Evolutionary conservation across 2,329 filamentous ascomycete genomes (phyloP), one percentile per base, ranked within the genome.

Genomic region (Aspergillus sojae): DNA sequence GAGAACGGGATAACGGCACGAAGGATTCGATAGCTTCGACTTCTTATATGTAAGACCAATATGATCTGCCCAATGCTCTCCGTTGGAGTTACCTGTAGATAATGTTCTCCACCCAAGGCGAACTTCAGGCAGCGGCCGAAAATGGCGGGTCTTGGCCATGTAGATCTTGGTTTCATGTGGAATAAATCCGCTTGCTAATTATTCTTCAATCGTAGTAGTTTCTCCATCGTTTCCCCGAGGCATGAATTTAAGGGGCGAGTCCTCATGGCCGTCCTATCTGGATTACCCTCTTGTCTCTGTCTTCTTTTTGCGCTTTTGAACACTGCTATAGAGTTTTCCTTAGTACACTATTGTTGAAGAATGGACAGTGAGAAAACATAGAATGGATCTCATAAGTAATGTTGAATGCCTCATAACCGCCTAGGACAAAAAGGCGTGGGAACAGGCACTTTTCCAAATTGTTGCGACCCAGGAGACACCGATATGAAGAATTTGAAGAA

Each of bases 221-320:
- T 54, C 52, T 23, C 52, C 52, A 54, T 54, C n/a, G 52, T 54
- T 54, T 54, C 52, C 19, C 52, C 52, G 52, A 54, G n/a, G 19
- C 11, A 23, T 36, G 3, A 23, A 32, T 32, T 39, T 36, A 36
- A 23, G 19, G 39, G 34, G 5, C n/a, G 16, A 21, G 19, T 34
- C n/a, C 16, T 9, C 26, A 11, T 34, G 12, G 43, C 21, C 43
- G 23, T 10, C 9, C 9, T 23, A 11, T 23, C n/a, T 46, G 10
- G n/a, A 7, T 9, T n/a, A 9, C 39, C 6, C 6, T 41, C 10
- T n/a, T 9, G 3, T 19, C 11, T 14, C 3, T 19, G 16, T 30
- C 11, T 26, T 16, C 4, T 16, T 16, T 32, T 32, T 32, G 3
- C 7, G 32, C 23, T 12, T 52, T 16, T 52, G 26, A 6, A 46